Evolutionary conservation across 257 asterid species (phyloP).

Genomic region (Capsicum chinense): DNA sequence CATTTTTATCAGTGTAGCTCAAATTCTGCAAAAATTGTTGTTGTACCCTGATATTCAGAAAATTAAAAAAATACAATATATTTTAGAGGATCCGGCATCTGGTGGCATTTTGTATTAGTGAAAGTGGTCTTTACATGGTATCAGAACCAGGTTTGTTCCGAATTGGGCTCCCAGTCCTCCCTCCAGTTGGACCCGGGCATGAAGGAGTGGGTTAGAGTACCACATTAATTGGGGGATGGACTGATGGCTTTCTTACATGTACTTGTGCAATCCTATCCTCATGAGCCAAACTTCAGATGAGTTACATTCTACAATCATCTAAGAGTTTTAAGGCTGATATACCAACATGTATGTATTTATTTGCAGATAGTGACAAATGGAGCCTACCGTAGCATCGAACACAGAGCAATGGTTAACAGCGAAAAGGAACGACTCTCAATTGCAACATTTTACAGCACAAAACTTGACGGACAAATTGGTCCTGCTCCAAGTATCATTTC

Average conservation of each 20-base stretch:
- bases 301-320: background rate
- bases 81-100: too few species aligned
- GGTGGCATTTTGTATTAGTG: too few species aligned
- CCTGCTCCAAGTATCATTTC: conserved; percentile 52
- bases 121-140: too few species aligned
- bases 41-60: background rate
- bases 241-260: too few species aligned
- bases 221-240: too few species aligned
- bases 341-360: background rate
- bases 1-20: background rate
- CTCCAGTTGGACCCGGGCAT: too few species aligned
- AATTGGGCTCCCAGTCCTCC: too few species aligned
- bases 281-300: background rate
- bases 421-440: conserved; percentile 53
- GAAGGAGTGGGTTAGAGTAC: too few species aligned
- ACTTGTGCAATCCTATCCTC: too few species aligned
- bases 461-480: conserved; percentile 29
- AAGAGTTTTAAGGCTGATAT: background rate
- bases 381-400: conserved; percentile 55
- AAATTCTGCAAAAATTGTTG: background rate
- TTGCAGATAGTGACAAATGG: conserved; percentile 54
- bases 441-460: conserved; percentile 46
- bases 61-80: background rate
- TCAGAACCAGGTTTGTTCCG: too few species aligned
- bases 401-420: conserved; percentile 48